phyloP scores from a whole-genome alignment of 208 protist genomes.

The Trypanosoma boissoni region DNA sequence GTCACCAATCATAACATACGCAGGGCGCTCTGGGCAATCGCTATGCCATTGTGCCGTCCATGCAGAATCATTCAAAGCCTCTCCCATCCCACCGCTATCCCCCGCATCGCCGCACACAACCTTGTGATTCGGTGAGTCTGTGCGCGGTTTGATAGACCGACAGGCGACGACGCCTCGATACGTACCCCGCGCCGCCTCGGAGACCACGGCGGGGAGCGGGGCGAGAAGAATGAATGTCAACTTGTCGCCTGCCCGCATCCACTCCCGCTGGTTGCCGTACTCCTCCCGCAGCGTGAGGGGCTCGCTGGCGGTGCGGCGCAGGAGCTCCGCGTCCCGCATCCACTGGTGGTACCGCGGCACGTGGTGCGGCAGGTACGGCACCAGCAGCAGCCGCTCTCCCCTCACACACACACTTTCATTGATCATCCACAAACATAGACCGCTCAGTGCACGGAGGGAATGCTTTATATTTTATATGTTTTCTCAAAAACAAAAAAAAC shows the following conservation, averaged over 20 bases:
- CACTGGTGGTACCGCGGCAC: slow-evolving; percentile 87
- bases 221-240: slow-evolving; percentile 90
- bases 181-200: neutral
- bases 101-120: too few relatives aligned
- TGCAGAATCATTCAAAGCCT: too few relatives aligned
- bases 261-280: slow-evolving; percentile 83
- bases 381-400: slow-evolving; percentile 48
- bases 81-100: too few relatives aligned
- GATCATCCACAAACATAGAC: slow-evolving; percentile 54
- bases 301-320: slow-evolving; percentile 80
- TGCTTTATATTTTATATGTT: neutral
- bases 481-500: slow-evolving; percentile 10
- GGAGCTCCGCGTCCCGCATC: slow-evolving; percentile 76
- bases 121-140: too few relatives aligned
- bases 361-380: slow-evolving; percentile 83
- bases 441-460: neutral
- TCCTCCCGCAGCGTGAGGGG: slow-evolving; percentile 85
- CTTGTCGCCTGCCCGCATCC: slow-evolving; percentile 78
- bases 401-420: slow-evolving; percentile 69
- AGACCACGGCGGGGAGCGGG: slow-evolving; percentile 14
- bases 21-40: neutral
- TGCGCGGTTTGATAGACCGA: too few relatives aligned
- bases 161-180: too few relatives aligned
- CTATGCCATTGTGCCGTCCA: too few relatives aligned
- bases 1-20: slow-evolving; percentile 77